Percentiles rank a stretch among this genome's conserved stretches.
Conservation (phyloP, 2,329 filamentous ascomycete genomes). For the Alternaria tenuissima region DNA sequence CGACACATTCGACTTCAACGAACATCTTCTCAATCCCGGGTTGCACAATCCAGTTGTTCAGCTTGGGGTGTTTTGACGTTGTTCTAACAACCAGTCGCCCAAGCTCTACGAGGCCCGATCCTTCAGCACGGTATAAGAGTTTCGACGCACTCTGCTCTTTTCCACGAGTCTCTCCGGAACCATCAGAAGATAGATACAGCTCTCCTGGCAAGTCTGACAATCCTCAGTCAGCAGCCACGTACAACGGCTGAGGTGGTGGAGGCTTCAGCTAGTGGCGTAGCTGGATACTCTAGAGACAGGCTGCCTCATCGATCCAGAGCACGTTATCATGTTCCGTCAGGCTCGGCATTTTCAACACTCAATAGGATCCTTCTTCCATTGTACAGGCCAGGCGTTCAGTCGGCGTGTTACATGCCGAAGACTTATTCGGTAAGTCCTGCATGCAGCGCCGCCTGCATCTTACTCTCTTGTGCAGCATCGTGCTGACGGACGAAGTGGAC, state of each 20-base stretch:
- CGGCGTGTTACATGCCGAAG: background rate
- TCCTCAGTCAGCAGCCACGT: background rate
- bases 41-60: background rate
- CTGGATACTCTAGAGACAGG: background rate
- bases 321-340: no score
- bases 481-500: background rate
- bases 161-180: background rate
- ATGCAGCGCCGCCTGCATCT: background rate
- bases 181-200: background rate
- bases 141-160: background rate
- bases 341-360: background rate
- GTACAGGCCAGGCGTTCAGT: background rate
- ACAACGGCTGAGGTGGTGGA: background rate
- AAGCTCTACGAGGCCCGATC: background rate
- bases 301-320: background rate
- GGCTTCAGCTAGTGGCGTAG: background rate
- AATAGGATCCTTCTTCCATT: background rate
- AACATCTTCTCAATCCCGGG: background rate
- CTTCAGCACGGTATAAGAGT: background rate
- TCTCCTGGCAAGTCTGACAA: background rate
- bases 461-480: background rate
- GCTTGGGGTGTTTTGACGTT: background rate
- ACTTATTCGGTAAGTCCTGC: background rate
- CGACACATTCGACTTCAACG: background rate
- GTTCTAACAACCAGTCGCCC: background rate